These are phyloP conservation scores for Starmerella scarabaei DNA, from an alignment of 805 yeast genomes.

Conservation along the genomic window DNA sequence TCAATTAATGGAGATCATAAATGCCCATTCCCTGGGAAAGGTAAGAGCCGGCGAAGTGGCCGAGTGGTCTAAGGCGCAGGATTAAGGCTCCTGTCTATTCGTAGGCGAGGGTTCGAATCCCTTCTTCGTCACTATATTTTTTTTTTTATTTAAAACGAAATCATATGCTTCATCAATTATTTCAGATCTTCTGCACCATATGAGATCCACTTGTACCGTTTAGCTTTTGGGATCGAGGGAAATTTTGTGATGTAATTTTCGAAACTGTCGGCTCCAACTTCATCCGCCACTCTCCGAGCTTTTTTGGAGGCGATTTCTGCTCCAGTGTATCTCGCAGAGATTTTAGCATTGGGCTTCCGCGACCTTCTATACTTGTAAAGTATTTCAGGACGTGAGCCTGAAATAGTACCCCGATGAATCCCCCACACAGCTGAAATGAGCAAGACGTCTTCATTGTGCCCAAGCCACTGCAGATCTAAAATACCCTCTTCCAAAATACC, in stretches of 20 bases:
- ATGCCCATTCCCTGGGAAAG: not conserved
- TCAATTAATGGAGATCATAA: too few relatives aligned
- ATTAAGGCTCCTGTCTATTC: constrained; percentile 22
- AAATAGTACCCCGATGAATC: not conserved
- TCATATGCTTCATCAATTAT: too few relatives aligned
- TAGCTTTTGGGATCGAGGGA: too few relatives aligned
- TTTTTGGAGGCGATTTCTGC: too few relatives aligned
- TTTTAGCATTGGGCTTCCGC: too few relatives aligned
- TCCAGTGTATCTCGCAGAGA: too few relatives aligned
- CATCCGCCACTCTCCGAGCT: too few relatives aligned
- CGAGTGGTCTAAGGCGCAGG: constrained; percentile 24
- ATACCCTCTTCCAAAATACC: constrained; percentile 3
- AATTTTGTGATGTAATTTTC: too few relatives aligned
- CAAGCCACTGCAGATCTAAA: constrained; percentile 1
- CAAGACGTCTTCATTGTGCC: constrained; percentile 4
- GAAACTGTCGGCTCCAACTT: too few relatives aligned
- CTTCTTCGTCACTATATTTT: constrained; percentile 21
- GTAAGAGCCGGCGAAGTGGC: constrained; percentile 18
- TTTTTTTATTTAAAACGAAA: not conserved
- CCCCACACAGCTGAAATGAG: constrained; percentile 6
- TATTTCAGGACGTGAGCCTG: not conserved
- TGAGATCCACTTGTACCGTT: too few relatives aligned
- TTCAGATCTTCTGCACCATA: too few relatives aligned
- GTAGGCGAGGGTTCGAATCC: constrained; percentile 23
- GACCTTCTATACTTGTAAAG: not conserved